Evolutionary conservation across 176 grass and related monocot genomes (phyloP), one percentile per base, ranked within the genome.

Genomic region (Pontederia crassipes): DNA sequence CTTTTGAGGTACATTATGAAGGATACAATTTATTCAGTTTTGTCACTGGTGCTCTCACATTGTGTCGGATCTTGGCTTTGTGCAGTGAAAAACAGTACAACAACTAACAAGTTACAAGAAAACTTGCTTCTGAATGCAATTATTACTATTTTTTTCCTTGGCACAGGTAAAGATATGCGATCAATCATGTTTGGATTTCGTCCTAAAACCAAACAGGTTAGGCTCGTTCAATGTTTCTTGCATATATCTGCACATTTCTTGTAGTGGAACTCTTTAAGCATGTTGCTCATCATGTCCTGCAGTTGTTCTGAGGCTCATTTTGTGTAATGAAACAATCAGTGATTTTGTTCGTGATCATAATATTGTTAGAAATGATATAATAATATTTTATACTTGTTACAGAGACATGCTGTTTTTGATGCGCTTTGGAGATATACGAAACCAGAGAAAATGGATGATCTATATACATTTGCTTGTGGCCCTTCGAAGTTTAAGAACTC

Each of bases 101-200:
- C n/a, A 8, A 16, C 12, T 15, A 35, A 15, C 26, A 40, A 11
- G 6, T 61, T 0, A 24, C 20, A 35, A 61, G 49, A 15, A 35
- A 49, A 17, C 24, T 48, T 28, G 65, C 61, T 45, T 45, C 55
- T 72, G 3, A 49, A 57, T 24, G 67, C 58, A 69, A 26, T 8
- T 64, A 53, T 71, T 58, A 26, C 10, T 64, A 53, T 71, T 58
- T 49, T 24, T 8, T 72, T 64, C 64, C 45, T 57, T 59, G 72
- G 57, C 66, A 58, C 68, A 97, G 93, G 93, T 71, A 97, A 97
- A 85, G 93, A 97, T 69, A 91, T 92, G 93, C 84, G 93, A 76
- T 71, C 81, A 52, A 77, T 88, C 53, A 73, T 90, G 52, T 92
- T 91, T 1, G 76, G 72, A 68, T 97, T 97, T 83, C 74, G 60